Base-by-base conservation (phyloP, 2,329 filamentous ascomycete species). In the Macrophomina pseudophaseolina region DNA sequence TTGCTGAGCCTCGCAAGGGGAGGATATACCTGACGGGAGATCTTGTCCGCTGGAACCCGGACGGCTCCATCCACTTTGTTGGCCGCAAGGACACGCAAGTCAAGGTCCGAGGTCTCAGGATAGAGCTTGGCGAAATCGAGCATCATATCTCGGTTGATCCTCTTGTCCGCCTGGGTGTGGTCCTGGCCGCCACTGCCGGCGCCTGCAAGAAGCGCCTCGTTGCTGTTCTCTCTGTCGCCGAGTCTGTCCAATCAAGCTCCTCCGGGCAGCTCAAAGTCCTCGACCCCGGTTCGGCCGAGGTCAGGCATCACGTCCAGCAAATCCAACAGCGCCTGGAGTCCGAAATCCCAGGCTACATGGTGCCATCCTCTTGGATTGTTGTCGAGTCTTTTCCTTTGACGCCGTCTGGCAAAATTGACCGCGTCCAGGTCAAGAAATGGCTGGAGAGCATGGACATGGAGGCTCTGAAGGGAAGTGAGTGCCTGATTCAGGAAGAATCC, bases 1-100 rank as follows among this genome's bases (percentile, higher is more conserved):
- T 42, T 2, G 14, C 68, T 60, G 14, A 16, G 9, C 33, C 33
- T 12, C 32, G 72, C 70, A 46, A 66, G 69, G 71, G 72, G 23
- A 69, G 71, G 52, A 51, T 67, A n/a, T 74, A 74, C 58, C 68
- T 67, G 46, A 73, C 72, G 14, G 72, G 72, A 9, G 72, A 74
- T 66, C 63, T 74, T n/a, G 71, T 78, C 2, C 72, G 75, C 3
- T 46, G 46, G 2, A 42, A 52, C 9, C 33, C 38, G 16, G 68
- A 74, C 38, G 76, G 76, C 28, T 75, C 76, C 58, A 70, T 76
- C 42, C 74, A 76, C 18, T 78, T 78, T 51, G 73, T 78, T 5
- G 76, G 76, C n/a, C 74, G 76, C 3, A 73, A 75, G 30, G 76
- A 79, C 59, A 75, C 76, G 64, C 76, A 79, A 69, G 75, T 79